Base-by-base conservation (phyloP, 2,329 filamentous ascomycete species). In the Cryphonectria nitschkei region DNA sequence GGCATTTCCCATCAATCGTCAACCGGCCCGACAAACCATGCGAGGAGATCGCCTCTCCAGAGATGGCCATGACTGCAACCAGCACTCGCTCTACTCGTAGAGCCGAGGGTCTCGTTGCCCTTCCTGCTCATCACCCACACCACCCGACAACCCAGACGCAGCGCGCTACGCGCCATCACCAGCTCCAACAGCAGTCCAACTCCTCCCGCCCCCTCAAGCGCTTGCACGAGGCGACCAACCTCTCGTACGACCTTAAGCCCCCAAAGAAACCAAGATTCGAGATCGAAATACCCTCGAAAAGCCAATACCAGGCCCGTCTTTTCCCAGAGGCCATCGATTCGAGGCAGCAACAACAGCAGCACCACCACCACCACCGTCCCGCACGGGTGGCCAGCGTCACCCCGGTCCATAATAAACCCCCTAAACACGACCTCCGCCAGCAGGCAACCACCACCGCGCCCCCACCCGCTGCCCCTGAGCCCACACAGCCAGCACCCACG, bases 331-430 rank as follows among this genome's bases (percentile, higher is more conserved):
- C 70, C 61, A 65, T 70, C 72, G 69, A 71, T 34, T 54, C 69
- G 46, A 71, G 71, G 63, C 71, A 71, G 50, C 68, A 72, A 22
- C 68, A 65, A 29, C 68, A 54, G 62, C 66, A 56, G 67, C 54
- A 67, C 22, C 65, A 64, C 34, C 69, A 67, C 58, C 65, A 72
- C 68, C 66, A 72, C 68, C 70, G 71, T 67, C 69, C 69, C 77
- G 67, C 78, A 78, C 46, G 58, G 29, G 52, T 26, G 16, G 34
- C 58, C 60, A 63, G 60, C 67, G 56, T 63, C 67, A 63, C 60
- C 67, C 65, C 75, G 76, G 70, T 76, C 75, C 68, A 74, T 76
- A 75, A 76, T 75, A 70, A 74, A 73, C 71, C 67, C 75, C 71
- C 67, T 67, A 71, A 76, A 74, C 74, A 74, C 76, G 74, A 74